Conservation (phyloP, 2,329 filamentous ascomycete genomes). For the Trichoderma sp. region DNA sequence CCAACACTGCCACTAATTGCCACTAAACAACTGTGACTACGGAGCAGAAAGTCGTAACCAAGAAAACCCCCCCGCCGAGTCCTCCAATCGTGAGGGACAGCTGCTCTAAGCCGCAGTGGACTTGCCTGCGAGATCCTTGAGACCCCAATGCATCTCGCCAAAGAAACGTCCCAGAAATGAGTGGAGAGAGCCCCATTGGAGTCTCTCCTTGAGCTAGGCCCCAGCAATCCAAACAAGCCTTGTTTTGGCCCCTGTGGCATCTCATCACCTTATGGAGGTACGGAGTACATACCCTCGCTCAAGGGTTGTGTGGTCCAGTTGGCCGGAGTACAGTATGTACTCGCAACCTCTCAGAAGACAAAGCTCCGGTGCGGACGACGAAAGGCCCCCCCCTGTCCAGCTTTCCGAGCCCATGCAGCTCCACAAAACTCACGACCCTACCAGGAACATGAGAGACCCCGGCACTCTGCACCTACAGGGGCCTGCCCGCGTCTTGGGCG, state of each 20-base stretch:
- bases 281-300: conserved; percentile 11
- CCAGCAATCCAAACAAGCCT: conserved; percentile 10
- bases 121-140: conserved; percentile 12
- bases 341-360: not conserved
- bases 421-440: conserved; percentile 13
- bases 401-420: conserved; percentile 12
- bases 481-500: conserved; percentile 16
- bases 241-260: conserved; percentile 12
- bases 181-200: conserved; percentile 10
- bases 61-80: not conserved
- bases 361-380: conserved; percentile 10
- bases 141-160: conserved; percentile 14
- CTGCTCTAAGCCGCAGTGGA: not conserved
- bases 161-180: not conserved
- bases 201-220: not conserved
- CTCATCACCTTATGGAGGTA: conserved; percentile 14
- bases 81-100: conserved; percentile 3
- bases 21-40: conserved; percentile 13
- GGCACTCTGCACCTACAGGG: conserved; percentile 17
- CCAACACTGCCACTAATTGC: conserved; percentile 17
- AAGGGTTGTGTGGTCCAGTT: conserved; percentile 8
- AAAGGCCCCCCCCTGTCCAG: conserved; percentile 7
- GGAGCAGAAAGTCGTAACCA: not conserved
- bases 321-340: not conserved
- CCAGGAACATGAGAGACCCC: conserved; percentile 15